These are phyloP conservation scores for Chlamydomonas sp. DNA, from an alignment of 139 green algal species.

Conservation along the genomic window DNA sequence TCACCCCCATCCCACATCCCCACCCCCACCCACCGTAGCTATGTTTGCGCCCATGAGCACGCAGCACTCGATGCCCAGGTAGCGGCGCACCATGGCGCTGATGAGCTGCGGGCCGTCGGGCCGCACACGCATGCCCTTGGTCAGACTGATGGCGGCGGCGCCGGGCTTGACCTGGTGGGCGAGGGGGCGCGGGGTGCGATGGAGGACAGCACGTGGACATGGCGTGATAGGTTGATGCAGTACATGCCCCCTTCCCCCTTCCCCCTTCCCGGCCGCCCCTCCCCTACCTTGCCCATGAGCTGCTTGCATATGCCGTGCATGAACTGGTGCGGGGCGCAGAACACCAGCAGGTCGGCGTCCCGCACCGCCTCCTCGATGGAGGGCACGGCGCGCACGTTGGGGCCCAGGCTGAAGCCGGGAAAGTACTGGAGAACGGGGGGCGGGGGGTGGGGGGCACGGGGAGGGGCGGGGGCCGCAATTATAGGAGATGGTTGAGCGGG, in stretches of 20 bases:
- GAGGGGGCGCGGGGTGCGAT: neutral
- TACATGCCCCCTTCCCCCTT: neutral
- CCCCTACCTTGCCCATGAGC: constrained; percentile 32
- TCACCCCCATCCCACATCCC: no score
- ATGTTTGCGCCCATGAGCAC: constrained; percentile 90
- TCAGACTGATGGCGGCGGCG: constrained; percentile 76
- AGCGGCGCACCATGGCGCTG: constrained; percentile 70
- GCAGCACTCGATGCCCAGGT: constrained; percentile 74
- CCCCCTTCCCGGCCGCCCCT: neutral
- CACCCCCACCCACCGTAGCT: constrained; percentile 43
- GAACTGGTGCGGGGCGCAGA: constrained; percentile 73
- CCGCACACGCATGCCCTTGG: constrained; percentile 85
- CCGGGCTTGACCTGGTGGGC: constrained; percentile 38
- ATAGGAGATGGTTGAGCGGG: no score
- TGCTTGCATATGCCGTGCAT: constrained; percentile 68
- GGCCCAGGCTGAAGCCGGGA: constrained; percentile 57
- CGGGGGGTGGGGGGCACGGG: neutral
- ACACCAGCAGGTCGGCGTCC: constrained; percentile 59
- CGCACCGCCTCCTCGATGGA: constrained; percentile 54
- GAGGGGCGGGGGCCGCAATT: no score
- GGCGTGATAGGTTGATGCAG: neutral
- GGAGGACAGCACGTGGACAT: neutral
- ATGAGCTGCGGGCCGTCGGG: constrained; percentile 84
- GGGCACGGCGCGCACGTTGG: constrained; percentile 61
- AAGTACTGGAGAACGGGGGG: constrained; percentile 63